phyloP scores from a whole-genome alignment of 352 stramenopile genomes.

The Phytophthora ohioensis region DNA sequence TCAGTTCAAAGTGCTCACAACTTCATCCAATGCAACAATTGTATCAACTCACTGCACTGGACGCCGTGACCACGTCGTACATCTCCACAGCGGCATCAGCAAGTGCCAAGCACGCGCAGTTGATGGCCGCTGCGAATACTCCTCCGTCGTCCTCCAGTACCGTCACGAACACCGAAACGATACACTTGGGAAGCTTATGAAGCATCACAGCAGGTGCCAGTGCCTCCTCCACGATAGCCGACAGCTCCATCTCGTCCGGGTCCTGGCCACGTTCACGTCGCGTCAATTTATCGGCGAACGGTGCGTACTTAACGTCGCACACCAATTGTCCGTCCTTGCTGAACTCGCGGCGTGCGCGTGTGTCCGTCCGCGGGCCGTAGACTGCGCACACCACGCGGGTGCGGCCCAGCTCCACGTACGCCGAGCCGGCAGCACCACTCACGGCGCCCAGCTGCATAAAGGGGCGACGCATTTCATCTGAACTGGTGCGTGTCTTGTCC shows the following conservation, averaged over 20 bases:
- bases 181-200: constrained; percentile 90
- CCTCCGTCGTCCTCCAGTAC: constrained; percentile 89
- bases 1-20: neutral
- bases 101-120: constrained; percentile 89
- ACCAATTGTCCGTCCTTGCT: constrained; percentile 87
- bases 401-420: constrained; percentile 90
- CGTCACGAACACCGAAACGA: constrained; percentile 90
- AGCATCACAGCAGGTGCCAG: constrained; percentile 87
- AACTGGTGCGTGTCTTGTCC: constrained; percentile 55
- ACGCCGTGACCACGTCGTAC: constrained; percentile 89
- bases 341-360: constrained; percentile 79
- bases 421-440: constrained; percentile 85
- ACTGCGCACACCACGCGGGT: constrained; percentile 91
- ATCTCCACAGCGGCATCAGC: constrained; percentile 93
- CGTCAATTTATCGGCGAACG: constrained; percentile 72
- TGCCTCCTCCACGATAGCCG: constrained; percentile 76
- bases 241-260: constrained; percentile 84
- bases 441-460: constrained; percentile 89
- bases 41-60: constrained; percentile 58
- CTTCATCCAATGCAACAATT: neutral
- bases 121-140: constrained; percentile 84
- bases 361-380: constrained; percentile 87
- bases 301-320: constrained; percentile 91
- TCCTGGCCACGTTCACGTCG: constrained; percentile 81
- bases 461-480: constrained; percentile 85